Evolutionary conservation across 441 rosid genomes (phyloP).

Genomic region (Pelargonium fulgidum): DNA sequence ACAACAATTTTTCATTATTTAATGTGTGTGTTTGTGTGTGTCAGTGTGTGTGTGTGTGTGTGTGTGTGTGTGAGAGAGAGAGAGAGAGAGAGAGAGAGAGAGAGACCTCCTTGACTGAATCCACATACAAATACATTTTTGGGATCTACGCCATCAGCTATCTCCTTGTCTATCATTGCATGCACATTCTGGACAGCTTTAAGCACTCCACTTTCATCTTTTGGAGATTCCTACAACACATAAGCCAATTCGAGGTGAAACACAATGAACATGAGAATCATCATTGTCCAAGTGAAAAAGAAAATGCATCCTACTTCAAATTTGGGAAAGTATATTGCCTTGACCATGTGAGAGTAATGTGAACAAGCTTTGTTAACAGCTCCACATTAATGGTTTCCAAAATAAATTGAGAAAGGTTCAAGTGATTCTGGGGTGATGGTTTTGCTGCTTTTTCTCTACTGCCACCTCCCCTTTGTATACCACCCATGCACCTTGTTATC

Average conservation of each 20-base stretch:
- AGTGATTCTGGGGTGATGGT: neutral
- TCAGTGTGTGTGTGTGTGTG: too few relatives aligned
- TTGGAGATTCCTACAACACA: conserved; percentile 51
- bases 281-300: conserved; percentile 9
- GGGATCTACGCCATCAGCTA: conserved; percentile 53
- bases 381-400: neutral
- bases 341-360: neutral
- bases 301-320: neutral
- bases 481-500: too few relatives aligned
- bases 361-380: neutral
- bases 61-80: too few relatives aligned
- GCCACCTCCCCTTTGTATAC: too few relatives aligned
- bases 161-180: conserved; percentile 62
- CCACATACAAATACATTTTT: conserved; percentile 71
- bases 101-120: conserved; percentile 86
- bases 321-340: neutral
- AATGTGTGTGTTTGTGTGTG: neutral
- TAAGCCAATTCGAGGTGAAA: conserved; percentile 6
- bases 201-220: conserved; percentile 53
- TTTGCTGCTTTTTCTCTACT: too few relatives aligned
- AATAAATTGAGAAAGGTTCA: neutral
- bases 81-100: conserved; percentile 4
- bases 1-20: neutral
- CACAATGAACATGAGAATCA: neutral
- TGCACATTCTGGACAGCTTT: conserved; percentile 70